A percentile compares a stretch with the other conserved stretches of the same genome.
Evolutionary conservation across 1,284 basidiomycete species (phyloP).

Genomic region (Cerrena zonata): DNA sequence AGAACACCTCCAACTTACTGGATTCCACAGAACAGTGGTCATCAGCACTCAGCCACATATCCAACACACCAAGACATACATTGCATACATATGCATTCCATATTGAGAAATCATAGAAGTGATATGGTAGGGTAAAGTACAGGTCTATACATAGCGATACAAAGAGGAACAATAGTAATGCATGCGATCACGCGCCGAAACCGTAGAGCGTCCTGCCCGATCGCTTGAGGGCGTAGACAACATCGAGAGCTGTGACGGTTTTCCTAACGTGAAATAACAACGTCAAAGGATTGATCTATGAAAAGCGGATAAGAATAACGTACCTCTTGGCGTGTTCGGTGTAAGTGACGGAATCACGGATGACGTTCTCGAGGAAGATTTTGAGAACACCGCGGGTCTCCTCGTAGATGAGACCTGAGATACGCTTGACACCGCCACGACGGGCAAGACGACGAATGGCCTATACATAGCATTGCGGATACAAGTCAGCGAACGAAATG

Average conservation of each 20-base stretch:
- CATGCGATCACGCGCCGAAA: conserved; percentile 55
- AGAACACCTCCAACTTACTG: too few relatives aligned
- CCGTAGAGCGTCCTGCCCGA: conserved; percentile 86
- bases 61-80: too few relatives aligned
- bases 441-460: conserved; percentile 91
- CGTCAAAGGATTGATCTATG: background rate
- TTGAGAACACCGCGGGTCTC: conserved; percentile 85
- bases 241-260: conserved; percentile 84
- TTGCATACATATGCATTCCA: background rate
- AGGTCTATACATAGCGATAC: conserved; percentile 3
- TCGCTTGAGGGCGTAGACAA: conserved; percentile 90
- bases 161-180: conserved; percentile 11
- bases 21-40: too few relatives aligned
- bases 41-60: too few relatives aligned
- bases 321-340: conserved; percentile 84
- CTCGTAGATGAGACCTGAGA: conserved; percentile 79
- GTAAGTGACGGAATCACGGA: conserved; percentile 83
- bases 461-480: conserved; percentile 66
- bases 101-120: background rate
- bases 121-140: background rate
- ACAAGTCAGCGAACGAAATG: conserved; percentile 16
- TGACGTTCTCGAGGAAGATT: conserved; percentile 86
- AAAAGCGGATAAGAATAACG: background rate
- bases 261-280: conserved; percentile 40
- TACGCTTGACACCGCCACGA: conserved; percentile 92